Evolutionary conservation across 352 stramenopile species (phyloP), one percentile per base, ranked within the genome.

Genomic region (Plasmopara viticola): DNA sequence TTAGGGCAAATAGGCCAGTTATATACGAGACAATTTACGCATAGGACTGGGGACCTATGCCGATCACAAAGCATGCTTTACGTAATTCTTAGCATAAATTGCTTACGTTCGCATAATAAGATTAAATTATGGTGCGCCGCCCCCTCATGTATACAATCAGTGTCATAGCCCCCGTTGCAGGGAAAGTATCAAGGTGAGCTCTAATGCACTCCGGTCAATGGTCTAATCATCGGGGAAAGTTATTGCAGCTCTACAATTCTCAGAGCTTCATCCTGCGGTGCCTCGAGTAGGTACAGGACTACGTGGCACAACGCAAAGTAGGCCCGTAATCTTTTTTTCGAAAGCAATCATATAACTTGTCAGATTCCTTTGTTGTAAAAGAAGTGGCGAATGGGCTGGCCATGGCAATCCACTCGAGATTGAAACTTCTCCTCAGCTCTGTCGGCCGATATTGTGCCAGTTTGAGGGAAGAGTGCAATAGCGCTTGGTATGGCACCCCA

Each of bases 311-410:
- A 3, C 1, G 20, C 20, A 25, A 25, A 25, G 20, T 25, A 25
- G 20, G 20, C 20, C 1, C 20, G 3, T 3, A 25, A 25, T 3
- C 20, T 25, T 25, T 25, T 25, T 25, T 1, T 25, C 20, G 20
- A 25, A 25, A 25, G 20, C 20, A 25, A 25, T 25, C 20, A 1
- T 25, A 25, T 25, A 25, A 25, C 20, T 25, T 25, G 25, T 68
- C 64, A 91, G 48, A 91, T 87, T 49, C 81, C 81, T 62, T 92
- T 92, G 74, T 92, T 87, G 67, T 92, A 92, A 43, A 71, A 72
- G 55, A 89, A 85, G 34, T 77, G 60, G 29, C 68, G 63, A 51
- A 89, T 71, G 40, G 64, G 76, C 34, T 82, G 63, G 37, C 74
- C 78, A 25, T 77, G 50, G 34, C 72, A 72, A 57, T 88, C 74